Conservation (phyloP, 257 asterid species). For the Striga asiatica region DNA sequence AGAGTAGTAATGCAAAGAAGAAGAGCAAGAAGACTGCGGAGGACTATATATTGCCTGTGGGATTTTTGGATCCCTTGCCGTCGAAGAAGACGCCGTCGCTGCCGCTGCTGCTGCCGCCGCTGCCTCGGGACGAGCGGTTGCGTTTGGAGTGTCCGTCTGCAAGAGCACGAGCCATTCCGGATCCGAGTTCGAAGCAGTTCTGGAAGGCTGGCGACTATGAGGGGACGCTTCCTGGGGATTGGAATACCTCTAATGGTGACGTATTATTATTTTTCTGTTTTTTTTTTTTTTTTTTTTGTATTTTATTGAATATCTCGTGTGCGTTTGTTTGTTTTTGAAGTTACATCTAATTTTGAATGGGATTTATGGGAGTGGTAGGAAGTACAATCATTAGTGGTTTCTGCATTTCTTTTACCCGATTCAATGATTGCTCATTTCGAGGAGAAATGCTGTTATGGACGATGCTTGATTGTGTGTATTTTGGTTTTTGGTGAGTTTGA, state of each 20-base stretch:
- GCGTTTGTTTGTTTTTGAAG: not conserved
- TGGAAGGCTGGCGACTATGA: slow-evolving; percentile 97
- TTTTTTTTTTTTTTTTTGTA: not conserved
- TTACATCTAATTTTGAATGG: not conserved
- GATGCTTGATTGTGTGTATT: not conserved
- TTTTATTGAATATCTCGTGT: not conserved
- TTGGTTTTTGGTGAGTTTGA: slow-evolving; percentile 4
- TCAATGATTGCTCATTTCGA: not conserved
- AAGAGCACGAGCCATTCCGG: slow-evolving; percentile 6
- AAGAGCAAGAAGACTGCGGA: slow-evolving; percentile 37
- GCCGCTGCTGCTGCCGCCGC: slow-evolving; percentile 17
- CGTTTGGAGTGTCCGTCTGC: slow-evolving; percentile 18
- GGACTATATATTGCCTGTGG: slow-evolving; percentile 46
- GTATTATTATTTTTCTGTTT: not conserved
- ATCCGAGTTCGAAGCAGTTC: slow-evolving; percentile 42
- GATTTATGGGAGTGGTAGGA: not conserved
- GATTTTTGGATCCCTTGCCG: slow-evolving; percentile 76
- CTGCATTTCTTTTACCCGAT: not conserved
- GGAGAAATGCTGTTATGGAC: not conserved
- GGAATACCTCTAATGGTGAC: slow-evolving; percentile 39
- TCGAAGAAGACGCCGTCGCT: slow-evolving; percentile 15
- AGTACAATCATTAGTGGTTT: not conserved
- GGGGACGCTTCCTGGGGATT: slow-evolving; percentile 29
- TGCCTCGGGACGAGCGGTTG: slow-evolving; percentile 19
- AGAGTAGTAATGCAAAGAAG: slow-evolving; percentile 13